Evolutionary conservation across 2,329 filamentous ascomycete genomes (phyloP).

Genomic region (Bertia moriformis): DNA sequence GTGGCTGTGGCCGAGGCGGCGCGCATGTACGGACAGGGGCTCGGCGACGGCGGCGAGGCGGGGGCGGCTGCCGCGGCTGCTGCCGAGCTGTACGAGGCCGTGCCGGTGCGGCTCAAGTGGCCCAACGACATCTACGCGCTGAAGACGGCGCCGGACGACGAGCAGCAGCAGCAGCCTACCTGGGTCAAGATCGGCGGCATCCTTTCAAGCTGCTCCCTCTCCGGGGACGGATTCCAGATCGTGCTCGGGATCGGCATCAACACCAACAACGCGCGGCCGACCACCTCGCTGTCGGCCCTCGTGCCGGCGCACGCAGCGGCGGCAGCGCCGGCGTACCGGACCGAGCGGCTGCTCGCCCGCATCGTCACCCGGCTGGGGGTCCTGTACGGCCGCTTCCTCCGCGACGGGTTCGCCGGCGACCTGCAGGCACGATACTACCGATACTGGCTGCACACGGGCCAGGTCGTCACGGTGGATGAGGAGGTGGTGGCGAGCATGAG

Average conservation of each 20-base stretch:
- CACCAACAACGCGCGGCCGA: constrained; percentile 68
- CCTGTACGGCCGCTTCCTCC: constrained; percentile 62
- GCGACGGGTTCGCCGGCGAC: constrained; percentile 56
- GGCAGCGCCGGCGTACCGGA: constrained; percentile 35
- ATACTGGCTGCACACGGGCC: constrained; percentile 73
- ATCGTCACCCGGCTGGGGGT: constrained; percentile 67
- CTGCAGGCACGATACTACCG: constrained; percentile 68
- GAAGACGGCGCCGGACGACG: constrained; percentile 45
- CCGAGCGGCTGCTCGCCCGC: constrained; percentile 69
- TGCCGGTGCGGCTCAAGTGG: constrained; percentile 88
- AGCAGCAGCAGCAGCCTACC: constrained; percentile 21
- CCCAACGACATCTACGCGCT: constrained; percentile 85
- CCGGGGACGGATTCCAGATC: constrained; percentile 63
- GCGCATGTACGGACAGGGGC: constrained; percentile 61
- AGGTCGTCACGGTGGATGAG: constrained; percentile 25
- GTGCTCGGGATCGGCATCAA: constrained; percentile 82
- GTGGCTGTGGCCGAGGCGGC: constrained; percentile 77
- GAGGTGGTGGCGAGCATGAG: constrained; percentile 50
- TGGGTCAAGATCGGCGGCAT: constrained; percentile 92
- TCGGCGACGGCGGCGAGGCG: too few species aligned
- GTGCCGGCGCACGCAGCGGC: constrained; percentile 29
- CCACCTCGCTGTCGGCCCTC: constrained; percentile 70
- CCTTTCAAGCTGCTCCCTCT: constrained; percentile 76
- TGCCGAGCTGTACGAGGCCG: constrained; percentile 54
- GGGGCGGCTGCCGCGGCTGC: too few species aligned